Conservation (phyloP, 352 stramenopile species). For the Blastocystis sp. region DNA sequence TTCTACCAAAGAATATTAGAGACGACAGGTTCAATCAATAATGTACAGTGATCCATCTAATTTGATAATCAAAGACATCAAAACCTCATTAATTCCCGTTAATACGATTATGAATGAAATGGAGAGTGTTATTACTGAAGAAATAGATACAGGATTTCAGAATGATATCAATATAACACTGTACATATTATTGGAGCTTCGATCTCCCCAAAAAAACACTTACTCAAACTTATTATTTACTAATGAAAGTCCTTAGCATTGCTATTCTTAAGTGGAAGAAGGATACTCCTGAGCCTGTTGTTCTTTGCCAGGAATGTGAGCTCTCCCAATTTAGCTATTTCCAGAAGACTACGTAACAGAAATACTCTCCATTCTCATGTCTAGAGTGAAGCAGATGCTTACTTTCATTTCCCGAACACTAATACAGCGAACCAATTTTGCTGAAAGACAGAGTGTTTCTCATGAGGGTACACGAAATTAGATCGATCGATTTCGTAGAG, state of each 20-base stretch:
- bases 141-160: background rate
- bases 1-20: background rate
- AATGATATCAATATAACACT: background rate
- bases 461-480: slow-evolving; percentile 80
- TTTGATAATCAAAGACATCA: background rate
- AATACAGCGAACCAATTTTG: slow-evolving; percentile 86
- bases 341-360: slow-evolving; percentile 69
- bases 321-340: slow-evolving; percentile 78
- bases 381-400: slow-evolving; percentile 90
- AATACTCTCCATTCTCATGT: background rate
- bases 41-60: background rate
- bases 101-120: background rate
- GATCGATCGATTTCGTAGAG: slow-evolving; percentile 65
- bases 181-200: background rate
- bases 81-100: background rate
- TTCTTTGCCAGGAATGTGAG: slow-evolving; percentile 70
- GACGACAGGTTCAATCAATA: background rate
- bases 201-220: background rate
- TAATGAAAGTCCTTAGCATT: slow-evolving; percentile 76
- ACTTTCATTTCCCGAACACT: slow-evolving; percentile 98
- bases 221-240: background rate
- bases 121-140: background rate
- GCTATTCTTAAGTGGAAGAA: slow-evolving; percentile 70
- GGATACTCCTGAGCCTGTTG: slow-evolving; percentile 69
- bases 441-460: slow-evolving; percentile 91